Evolutionary conservation across 2,329 filamentous ascomycete genomes (phyloP), one percentile per base, ranked within the genome.

Genomic region (Trichothecium sympodiale): DNA sequence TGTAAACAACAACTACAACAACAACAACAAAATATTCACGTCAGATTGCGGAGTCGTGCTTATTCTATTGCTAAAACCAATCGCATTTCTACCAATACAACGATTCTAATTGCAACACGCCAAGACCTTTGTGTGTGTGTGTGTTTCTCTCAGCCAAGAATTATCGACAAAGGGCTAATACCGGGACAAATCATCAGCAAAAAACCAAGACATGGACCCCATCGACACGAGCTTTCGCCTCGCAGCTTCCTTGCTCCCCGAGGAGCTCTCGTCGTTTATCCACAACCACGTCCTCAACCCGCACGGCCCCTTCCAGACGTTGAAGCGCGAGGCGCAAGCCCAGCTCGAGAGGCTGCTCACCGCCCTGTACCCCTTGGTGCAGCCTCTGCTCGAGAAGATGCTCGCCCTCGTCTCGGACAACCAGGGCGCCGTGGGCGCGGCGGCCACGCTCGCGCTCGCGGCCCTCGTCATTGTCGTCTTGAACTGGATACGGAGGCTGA

Each of bases 401-500:
- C 39, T 61, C 35, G 41, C 49, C 20, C 41, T 53, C 14, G 51
- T 62, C 25, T 46, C 49, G 27, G 54, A 54, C 16, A 55, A 60
- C 49, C 52, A 58, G 45, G 52, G 52, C 30, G 40, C 52, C 30
- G 46, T 54, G 39, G 51, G 52, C 35, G 38, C 54, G 35, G 39
- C 57, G 34, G 46, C 57, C 10, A 52, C 57, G 32, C 48, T 58
- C 26, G 46, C 55, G 18, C 42, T 58, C 12, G 42, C 60, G 37
- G 58, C 80, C 31, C 46, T 77, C 20, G 59, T 77, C 37, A 56
- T 89, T 35, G 65, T 86, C 51, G 54, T 88, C 38, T 64, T 91
- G 43, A 71, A 79, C 53, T 80, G 82, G 62, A 62, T 86, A 14
- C 76, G 78, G 41, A 73, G 84, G 41, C 61, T 85, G 15, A 66